Evolutionary conservation across 805 yeast species (phyloP), one percentile per base, ranked within the genome.

Genomic region (Ogataea zsoltii): DNA sequence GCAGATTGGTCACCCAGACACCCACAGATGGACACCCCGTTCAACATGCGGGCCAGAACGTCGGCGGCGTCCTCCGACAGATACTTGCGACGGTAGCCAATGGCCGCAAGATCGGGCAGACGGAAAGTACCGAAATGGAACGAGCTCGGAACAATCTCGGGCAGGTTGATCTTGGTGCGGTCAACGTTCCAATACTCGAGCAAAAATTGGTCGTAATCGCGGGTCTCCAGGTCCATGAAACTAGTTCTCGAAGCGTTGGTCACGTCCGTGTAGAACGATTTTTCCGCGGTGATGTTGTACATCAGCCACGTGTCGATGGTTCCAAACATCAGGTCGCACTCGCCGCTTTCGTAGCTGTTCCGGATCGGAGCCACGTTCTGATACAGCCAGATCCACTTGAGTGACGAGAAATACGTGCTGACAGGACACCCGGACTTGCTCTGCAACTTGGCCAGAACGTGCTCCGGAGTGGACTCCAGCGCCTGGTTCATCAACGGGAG

Each of bases 1-100:
- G 97, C 89, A 45, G 91, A 81, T 71, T 91, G 98, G 69, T 91
- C 98, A 48, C 97, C 97, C 25, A 91, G 73, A 68, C 96, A 88
- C 36, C 97, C 97, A 56, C 88, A 79, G 46, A 91, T 80, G 29
- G 96, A 96, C 21, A 83, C 72, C 36, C 77, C 82, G 41, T 74
- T 71, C 49, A 84, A 73, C 19, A 79, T 60, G 31, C 68, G 59
- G 35, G 64, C 62, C 46, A 77, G 65, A 45, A 75, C 72, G 36
- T 76, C 77, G 41, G 70, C 63, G 7, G 85, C 83, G 49, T 75
- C 78, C 30, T 48, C 35, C 13, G 55, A 26, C 23, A 49, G 18
- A 29, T 41, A 40, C 18, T 42, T 16, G 18, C 43, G 32, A 25
- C 44, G 29, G 33, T 53, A 46, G 12, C 53, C 54, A 9, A 53